These are phyloP conservation scores for Oenanthe sinensis DNA, from an alignment of 129 eudicot genomes.

Conservation along the genomic window DNA sequence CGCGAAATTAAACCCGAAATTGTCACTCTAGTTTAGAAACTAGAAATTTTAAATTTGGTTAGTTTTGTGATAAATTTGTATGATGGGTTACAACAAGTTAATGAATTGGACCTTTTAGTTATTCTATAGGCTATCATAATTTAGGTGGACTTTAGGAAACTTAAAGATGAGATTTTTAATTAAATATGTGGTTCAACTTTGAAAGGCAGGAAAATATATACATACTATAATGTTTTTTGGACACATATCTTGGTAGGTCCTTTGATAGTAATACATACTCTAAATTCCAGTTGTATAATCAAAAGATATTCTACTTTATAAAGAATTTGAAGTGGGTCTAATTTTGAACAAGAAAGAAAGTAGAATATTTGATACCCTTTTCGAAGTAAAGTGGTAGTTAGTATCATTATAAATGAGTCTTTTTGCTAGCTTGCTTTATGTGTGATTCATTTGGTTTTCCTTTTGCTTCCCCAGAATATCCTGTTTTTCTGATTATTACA, in stretches of 20 bases:
- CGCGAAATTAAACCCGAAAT: not conserved
- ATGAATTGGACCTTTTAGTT: not conserved
- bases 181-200: conserved; percentile 3
- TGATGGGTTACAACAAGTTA: not conserved
- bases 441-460: conserved; percentile 2
- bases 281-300: not conserved
- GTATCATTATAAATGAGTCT: not conserved
- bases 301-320: conserved; percentile 2
- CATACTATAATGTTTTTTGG: not conserved
- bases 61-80: not conserved
- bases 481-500: not conserved
- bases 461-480: not conserved
- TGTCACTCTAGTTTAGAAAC: not conserved
- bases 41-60: not conserved
- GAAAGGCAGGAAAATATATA: not conserved
- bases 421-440: conserved; percentile 5
- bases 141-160: not conserved
- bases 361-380: conserved; percentile 5
- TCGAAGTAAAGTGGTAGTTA: not conserved
- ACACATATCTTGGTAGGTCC: not conserved
- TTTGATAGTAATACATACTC: not conserved
- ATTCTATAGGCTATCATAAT: not conserved
- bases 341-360: not conserved
- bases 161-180: not conserved
- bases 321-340: conserved; percentile 6